These are phyloP conservation scores for Macroventuria anomochaeta DNA, from an alignment of 2,329 filamentous ascomycete species.

Conservation along the genomic window DNA sequence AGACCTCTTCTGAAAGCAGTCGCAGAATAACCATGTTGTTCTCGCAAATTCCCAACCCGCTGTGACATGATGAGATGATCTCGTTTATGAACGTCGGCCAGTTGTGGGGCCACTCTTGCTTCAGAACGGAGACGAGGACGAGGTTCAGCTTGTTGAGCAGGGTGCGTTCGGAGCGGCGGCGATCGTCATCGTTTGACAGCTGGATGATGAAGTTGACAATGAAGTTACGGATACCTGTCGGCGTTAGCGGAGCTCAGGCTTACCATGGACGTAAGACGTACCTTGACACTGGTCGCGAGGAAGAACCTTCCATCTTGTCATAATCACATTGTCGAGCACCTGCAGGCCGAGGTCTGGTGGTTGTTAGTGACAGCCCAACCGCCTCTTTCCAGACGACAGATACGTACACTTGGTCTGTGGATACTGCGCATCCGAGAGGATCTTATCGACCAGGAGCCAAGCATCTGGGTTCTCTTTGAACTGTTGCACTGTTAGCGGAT, in stretches of 20 bases:
- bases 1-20: conserved; percentile 95
- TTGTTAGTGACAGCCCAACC: conserved; percentile 40
- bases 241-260: conserved; percentile 11
- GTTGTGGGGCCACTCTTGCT: conserved; percentile 99
- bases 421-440: conserved; percentile 90
- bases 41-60: conserved; percentile 95
- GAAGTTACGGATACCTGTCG: conserved; percentile 93
- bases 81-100: conserved; percentile 99
- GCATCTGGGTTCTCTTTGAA: conserved; percentile 99
- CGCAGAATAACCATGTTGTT: conserved; percentile 99
- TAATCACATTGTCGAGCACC: conserved; percentile 96
- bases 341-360: conserved; percentile 84
- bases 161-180: conserved; percentile 80
- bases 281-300: conserved; percentile 95
- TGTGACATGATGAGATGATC: conserved; percentile 95
- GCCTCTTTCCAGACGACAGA: conserved; percentile 21
- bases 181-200: conserved; percentile 87
- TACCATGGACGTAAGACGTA: conserved; percentile 48
- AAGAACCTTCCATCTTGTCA: conserved; percentile 98
- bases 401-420: conserved; percentile 91
- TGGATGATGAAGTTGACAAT: conserved; percentile 98
- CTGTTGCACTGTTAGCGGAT: conserved; percentile 56
- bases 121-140: conserved; percentile 94
- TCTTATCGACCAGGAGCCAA: conserved; percentile 97
- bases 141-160: conserved; percentile 98